Conservation (phyloP, 2,329 filamentous ascomycete species). For the Akanthomyces muscarius region DNA sequence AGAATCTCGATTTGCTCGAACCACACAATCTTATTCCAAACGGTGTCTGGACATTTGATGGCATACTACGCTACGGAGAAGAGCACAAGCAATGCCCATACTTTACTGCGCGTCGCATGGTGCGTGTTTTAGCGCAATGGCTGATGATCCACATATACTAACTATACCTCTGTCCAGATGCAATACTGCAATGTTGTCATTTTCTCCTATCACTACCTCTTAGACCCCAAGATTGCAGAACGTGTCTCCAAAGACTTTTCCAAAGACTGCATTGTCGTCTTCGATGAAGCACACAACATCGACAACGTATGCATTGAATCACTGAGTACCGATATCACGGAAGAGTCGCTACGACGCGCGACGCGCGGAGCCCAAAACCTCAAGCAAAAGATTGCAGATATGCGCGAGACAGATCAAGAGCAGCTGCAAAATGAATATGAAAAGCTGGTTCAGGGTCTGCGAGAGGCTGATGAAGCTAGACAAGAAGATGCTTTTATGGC, state of each 20-base stretch:
- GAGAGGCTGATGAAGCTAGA: constrained; percentile 81
- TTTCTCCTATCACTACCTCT: constrained; percentile 96
- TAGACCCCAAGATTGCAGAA: constrained; percentile 97
- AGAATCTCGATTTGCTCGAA: constrained; percentile 92
- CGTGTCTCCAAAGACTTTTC: constrained; percentile 91
- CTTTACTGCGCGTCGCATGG: constrained; percentile 92
- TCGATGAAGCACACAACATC: constrained; percentile 98
- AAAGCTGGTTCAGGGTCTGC: constrained; percentile 87
- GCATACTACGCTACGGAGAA: constrained; percentile 83
- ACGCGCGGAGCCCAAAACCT: constrained; percentile 86
- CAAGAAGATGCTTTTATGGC: constrained; percentile 97
- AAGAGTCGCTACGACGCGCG: constrained; percentile 88
- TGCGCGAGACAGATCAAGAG: constrained; percentile 92
- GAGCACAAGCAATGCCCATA: constrained; percentile 97
- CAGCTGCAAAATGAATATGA: constrained; percentile 94
- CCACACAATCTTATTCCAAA: constrained; percentile 92
- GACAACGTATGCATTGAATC: constrained; percentile 99
- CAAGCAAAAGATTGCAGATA: constrained; percentile 84
- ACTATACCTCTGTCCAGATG: constrained; percentile 56
- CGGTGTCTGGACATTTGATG: constrained; percentile 93
- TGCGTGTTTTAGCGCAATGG: constrained; percentile 35
- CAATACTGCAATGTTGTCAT: constrained; percentile 99
- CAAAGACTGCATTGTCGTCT: constrained; percentile 97
- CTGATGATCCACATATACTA: not conserved
- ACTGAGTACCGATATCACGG: constrained; percentile 91